phyloP scores from a whole-genome alignment of 1,284 basidiomycete genomes.

The Calocybe gambosa region DNA sequence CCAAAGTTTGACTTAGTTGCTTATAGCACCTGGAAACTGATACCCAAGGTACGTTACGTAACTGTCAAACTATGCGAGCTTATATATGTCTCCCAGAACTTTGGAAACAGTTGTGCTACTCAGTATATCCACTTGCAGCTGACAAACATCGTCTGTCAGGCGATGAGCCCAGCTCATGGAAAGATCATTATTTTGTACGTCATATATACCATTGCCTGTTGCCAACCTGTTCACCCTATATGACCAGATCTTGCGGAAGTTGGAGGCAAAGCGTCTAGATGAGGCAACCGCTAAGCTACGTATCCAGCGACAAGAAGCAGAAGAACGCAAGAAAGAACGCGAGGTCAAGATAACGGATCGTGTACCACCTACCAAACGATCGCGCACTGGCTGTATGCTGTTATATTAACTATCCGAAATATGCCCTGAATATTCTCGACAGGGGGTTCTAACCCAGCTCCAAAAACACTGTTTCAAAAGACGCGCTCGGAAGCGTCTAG shows the following conservation, averaged over 20 bases:
- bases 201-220: constrained; percentile 1
- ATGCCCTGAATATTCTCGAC: constrained; percentile 10
- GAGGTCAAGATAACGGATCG: constrained; percentile 67
- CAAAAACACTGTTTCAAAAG: constrained; percentile 72
- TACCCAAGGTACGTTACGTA: constrained; percentile 45
- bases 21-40: constrained; percentile 49
- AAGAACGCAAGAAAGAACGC: constrained; percentile 64
- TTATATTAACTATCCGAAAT: background rate
- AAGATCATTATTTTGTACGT: constrained; percentile 61
- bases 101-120: constrained; percentile 61
- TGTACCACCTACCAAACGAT: constrained; percentile 56
- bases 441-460: constrained; percentile 47
- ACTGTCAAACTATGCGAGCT: constrained; percentile 11
- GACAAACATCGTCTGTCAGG: constrained; percentile 36
- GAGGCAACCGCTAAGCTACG: constrained; percentile 54
- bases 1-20: constrained; percentile 7
- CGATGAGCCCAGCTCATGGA: constrained; percentile 57
- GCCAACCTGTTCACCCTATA: constrained; percentile 9
- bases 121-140: constrained; percentile 46
- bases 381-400: constrained; percentile 45
- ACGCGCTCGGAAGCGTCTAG: constrained; percentile 63
- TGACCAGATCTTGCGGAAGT: constrained; percentile 44
- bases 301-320: constrained; percentile 57
- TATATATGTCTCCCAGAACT: constrained; percentile 42
- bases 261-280: constrained; percentile 56